Evolutionary conservation across 805 yeast species (phyloP).

Genomic region (Spathaspora arborariae): DNA sequence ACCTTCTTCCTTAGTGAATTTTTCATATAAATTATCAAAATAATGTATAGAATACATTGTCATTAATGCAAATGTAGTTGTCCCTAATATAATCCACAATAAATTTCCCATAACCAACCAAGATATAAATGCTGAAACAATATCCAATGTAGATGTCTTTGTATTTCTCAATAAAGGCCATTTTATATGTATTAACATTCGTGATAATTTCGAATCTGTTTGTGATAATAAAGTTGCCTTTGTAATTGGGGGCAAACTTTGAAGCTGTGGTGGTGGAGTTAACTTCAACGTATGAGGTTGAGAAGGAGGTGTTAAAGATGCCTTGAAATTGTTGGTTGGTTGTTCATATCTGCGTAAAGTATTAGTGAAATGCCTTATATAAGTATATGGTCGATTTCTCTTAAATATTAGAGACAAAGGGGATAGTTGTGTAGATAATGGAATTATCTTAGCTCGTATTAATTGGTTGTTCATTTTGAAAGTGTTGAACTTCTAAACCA

Average conservation of each 20-base stretch:
- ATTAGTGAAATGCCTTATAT: neutral
- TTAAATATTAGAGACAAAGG: neutral
- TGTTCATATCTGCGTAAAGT: too few species aligned
- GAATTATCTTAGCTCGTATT: neutral
- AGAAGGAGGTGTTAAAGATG: too few species aligned
- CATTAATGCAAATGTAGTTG: slow-evolving; percentile 52
- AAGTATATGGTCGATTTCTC: neutral
- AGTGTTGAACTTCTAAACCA: too few species aligned
- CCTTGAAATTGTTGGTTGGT: neutral
- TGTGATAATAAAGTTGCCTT: slow-evolving; percentile 25
- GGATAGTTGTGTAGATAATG: neutral
- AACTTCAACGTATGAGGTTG: too few species aligned
- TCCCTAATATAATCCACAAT: slow-evolving; percentile 52
- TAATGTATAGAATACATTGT: slow-evolving; percentile 43
- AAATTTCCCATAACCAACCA: slow-evolving; percentile 58
- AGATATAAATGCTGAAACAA: slow-evolving; percentile 51
- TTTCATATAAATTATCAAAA: slow-evolving; percentile 24
- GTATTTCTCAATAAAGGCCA: slow-evolving; percentile 46
- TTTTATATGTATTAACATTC: slow-evolving; percentile 36
- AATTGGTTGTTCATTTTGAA: neutral
- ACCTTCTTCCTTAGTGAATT: slow-evolving; percentile 8
- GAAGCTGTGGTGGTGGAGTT: too few species aligned
- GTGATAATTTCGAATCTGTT: slow-evolving; percentile 26
- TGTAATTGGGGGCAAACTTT: slow-evolving; percentile 8
- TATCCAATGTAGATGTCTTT: slow-evolving; percentile 47